phyloP scores from a whole-genome alignment of 331 rosid species.

The Acacia pycnantha region DNA sequence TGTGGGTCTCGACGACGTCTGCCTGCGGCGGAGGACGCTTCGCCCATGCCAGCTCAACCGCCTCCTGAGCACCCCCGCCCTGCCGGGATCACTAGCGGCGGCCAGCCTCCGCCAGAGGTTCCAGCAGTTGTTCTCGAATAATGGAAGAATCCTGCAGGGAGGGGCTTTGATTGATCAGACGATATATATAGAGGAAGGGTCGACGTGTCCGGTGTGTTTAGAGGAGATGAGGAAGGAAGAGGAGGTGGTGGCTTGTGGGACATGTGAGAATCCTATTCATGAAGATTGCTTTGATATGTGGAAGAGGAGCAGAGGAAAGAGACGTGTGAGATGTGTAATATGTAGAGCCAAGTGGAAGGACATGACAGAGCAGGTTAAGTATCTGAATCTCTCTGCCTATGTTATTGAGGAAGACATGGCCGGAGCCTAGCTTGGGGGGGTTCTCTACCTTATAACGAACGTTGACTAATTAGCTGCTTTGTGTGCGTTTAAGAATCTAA shows the following conservation, averaged over 20 bases:
- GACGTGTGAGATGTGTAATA: constrained; percentile 65
- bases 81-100: constrained; percentile 59
- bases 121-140: constrained; percentile 46
- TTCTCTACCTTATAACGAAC: constrained; percentile 2
- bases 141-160: background rate
- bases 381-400: constrained; percentile 75
- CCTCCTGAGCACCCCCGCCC: constrained; percentile 42
- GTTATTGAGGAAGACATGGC: constrained; percentile 36
- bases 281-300: constrained; percentile 73
- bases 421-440: background rate
- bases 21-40: constrained; percentile 59
- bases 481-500: background rate
- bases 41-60: constrained; percentile 58
- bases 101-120: constrained; percentile 51
- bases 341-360: constrained; percentile 88
- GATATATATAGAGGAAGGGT: constrained; percentile 56
- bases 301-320: constrained; percentile 72
- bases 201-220: constrained; percentile 71
- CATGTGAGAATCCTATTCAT: constrained; percentile 73
- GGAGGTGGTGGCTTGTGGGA: constrained; percentile 62
- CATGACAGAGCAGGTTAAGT: constrained; percentile 42
- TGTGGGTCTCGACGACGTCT: constrained; percentile 45
- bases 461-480: background rate
- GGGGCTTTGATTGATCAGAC: background rate
- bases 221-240: constrained; percentile 73